A percentile compares a stretch with the other conserved stretches of the same genome.
Conservation (phyloP, 768 basidiomycete species). For the Lactarius indigo region DNA sequence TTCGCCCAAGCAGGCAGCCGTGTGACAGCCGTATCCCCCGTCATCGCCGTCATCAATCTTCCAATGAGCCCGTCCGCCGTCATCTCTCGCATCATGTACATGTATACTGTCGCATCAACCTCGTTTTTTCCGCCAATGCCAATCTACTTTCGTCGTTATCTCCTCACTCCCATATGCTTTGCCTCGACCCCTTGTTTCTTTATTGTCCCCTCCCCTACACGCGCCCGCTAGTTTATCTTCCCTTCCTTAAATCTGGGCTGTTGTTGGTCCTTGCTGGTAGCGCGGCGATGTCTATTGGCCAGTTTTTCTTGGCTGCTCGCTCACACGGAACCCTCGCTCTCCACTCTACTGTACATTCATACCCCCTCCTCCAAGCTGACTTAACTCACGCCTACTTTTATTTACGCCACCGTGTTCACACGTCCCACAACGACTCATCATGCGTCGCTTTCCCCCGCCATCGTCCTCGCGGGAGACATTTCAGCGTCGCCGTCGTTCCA, state of each 20-base stretch:
- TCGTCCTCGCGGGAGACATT: too few species aligned
- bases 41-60: neutral
- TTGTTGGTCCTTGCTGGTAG: neutral
- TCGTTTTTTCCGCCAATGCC: neutral
- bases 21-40: neutral
- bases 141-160: too few species aligned
- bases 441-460: too few species aligned
- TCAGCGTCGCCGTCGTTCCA: too few species aligned
- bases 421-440: too few species aligned
- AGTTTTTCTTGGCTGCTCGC: too few species aligned
- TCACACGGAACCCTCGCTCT: too few species aligned
- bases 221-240: constrained; percentile 1
- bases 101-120: constrained; percentile 4
- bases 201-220: neutral
- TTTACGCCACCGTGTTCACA: too few species aligned
- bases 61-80: neutral
- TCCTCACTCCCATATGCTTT: constrained; percentile 20
- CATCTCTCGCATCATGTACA: constrained; percentile 6
- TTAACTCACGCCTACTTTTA: too few species aligned
- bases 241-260: neutral
- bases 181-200: neutral
- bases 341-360: too few species aligned
- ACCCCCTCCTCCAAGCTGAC: too few species aligned
- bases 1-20: constrained; percentile 9
- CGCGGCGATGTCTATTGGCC: too few species aligned